Conservation (phyloP, 2,329 filamentous ascomycete species). For the Blastomyces emzantsi region DNA sequence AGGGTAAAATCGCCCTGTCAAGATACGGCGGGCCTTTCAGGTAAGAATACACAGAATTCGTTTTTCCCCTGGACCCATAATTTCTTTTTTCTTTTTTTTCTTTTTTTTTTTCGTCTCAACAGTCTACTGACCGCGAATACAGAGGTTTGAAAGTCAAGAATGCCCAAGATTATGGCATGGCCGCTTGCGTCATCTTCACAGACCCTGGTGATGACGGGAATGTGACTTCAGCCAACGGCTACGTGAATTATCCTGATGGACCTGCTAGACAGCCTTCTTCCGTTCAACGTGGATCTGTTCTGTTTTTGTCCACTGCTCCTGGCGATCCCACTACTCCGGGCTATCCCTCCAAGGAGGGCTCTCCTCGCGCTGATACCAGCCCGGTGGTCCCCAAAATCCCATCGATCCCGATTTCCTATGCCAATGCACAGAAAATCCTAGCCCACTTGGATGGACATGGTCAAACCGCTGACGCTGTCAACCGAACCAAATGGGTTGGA, state of each 20-base stretch:
- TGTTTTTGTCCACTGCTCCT: conserved; percentile 23
- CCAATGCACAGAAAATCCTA: conserved; percentile 26
- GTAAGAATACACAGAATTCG: conserved; percentile 1
- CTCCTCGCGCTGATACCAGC: conserved; percentile 22
- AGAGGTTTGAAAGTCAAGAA: conserved; percentile 43
- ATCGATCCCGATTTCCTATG: conserved; percentile 25
- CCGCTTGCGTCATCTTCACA: conserved; percentile 39
- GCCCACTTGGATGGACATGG: conserved; percentile 28
- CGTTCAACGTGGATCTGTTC: conserved; percentile 40
- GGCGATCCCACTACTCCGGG: conserved; percentile 26
- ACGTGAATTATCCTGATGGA: conserved; percentile 36
- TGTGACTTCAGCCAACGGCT: conserved; percentile 40
- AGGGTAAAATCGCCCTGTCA: conserved; percentile 42
- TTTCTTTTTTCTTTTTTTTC: too few relatives aligned
- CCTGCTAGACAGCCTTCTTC: conserved; percentile 39
- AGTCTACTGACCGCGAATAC: not conserved
- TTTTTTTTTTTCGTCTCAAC: too few relatives aligned
- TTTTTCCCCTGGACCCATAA: not conserved
- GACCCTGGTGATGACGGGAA: conserved; percentile 42
- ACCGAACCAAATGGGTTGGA: conserved; percentile 27
- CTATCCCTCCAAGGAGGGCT: conserved; percentile 25
- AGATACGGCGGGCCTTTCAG: conserved; percentile 38
- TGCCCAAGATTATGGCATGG: conserved; percentile 38
- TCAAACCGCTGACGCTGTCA: conserved; percentile 24
- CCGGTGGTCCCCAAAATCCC: conserved; percentile 27